Evolutionary conservation across 331 rosid genomes (phyloP).

Genomic region (Quercus tomentella): DNA sequence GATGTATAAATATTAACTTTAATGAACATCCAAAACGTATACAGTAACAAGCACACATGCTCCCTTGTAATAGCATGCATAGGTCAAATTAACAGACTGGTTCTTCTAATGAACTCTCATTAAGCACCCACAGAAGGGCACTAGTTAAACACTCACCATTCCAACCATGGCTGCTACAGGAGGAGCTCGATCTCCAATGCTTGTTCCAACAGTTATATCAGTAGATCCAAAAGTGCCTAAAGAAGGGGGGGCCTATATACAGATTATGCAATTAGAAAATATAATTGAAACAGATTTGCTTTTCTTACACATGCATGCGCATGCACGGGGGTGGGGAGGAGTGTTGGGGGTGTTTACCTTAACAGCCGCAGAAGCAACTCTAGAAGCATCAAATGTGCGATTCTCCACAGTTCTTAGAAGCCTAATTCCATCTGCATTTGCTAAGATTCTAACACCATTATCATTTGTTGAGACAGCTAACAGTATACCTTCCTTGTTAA

Average conservation of each 20-base stretch:
- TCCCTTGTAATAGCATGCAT: conserved; percentile 1
- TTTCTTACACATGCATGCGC: background rate
- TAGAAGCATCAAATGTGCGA: conserved; percentile 81
- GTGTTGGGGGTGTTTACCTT: conserved; percentile 41
- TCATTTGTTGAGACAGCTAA: conserved; percentile 83
- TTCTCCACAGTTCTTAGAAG: conserved; percentile 69
- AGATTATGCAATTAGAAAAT: conserved; percentile 23
- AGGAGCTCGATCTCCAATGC: conserved; percentile 75
- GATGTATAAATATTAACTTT: background rate
- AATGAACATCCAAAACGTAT: background rate
- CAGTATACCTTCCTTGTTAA: conserved; percentile 81
- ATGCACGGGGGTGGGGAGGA: background rate
- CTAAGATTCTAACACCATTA: conserved; percentile 77
- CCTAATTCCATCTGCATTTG: conserved; percentile 78
- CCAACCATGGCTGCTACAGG: conserved; percentile 70
- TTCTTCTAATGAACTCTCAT: background rate
- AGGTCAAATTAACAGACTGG: background rate
- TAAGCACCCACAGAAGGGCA: background rate
- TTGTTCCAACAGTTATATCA: conserved; percentile 62
- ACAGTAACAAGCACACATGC: background rate
- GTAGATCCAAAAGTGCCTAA: conserved; percentile 61
- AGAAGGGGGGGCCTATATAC: conserved; percentile 59
- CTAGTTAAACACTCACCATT: conserved; percentile 51
- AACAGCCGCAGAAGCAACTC: conserved; percentile 75
- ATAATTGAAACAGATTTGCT: conserved; percentile 7